Evolutionary conservation across 495 filamentous ascomycete genomes (phyloP), one percentile per base, ranked within the genome.

Genomic region (Penicillium odoratum): DNA sequence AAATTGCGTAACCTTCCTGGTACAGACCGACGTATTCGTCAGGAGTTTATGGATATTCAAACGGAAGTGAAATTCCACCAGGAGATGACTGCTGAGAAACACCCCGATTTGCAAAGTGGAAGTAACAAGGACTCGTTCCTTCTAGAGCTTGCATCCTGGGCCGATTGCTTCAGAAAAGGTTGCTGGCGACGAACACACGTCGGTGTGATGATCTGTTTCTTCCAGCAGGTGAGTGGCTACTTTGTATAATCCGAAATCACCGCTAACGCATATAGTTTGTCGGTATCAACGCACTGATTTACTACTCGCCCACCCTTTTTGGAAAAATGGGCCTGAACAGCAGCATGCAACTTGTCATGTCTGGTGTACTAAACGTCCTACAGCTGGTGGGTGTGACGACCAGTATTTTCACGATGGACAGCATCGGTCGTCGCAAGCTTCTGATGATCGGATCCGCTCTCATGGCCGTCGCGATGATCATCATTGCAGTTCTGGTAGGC

Each of bases 271-370:
- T 58, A 66, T 65, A 81, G 67, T 81, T 81, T 33, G 72, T 77
- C 0, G 78, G 76, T 1, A 79, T 82, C 57, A 81, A 81, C 51
- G 79, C 77, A 6, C 57, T 81, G 0, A 77, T 80, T n/a, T 83
- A 84, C 66, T 86, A 85, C 64, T 76, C 73, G 0, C 83, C 83
- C 0, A 82, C 77, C 0, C 69, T 87, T 0, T 87, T 85, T 57
- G 59, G 73, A n/a, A 82, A 78, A 0, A 81, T 85, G 74, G 83
- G 84, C 7, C 72, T 85, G 8, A 67, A 80, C 50, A 73, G 75
- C 50, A 71, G 72, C 40, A 83, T 84, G 80, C 80, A 82, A 51
- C 71, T 86, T 8, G 73, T 82, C 54, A 82, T 86, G 75, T 82
- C 81, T 5, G 83, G 84, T 13, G 77, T 86, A 18, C 69, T 84